Evolutionary conservation across 2,329 filamentous ascomycete species (phyloP).

Genomic region (Achaetomium macrosporum): DNA sequence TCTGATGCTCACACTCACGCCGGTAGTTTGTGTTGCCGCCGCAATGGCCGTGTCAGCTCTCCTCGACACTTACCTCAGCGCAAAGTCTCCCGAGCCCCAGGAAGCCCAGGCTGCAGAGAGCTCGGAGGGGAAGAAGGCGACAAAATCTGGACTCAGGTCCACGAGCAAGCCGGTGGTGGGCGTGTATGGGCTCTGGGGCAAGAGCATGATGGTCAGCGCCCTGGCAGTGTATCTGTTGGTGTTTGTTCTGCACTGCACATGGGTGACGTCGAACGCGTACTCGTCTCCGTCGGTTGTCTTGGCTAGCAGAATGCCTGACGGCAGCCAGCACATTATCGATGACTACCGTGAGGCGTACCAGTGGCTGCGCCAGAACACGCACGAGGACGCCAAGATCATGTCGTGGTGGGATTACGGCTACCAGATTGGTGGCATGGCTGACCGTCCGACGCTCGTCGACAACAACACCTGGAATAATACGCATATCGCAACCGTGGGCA

Average conservation of each 20-base stretch:
- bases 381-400: constrained; percentile 95
- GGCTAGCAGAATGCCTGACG: constrained; percentile 86
- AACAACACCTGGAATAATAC: constrained; percentile 99
- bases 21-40: constrained; percentile 90
- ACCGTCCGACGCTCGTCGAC: constrained; percentile 92
- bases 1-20: constrained; percentile 94
- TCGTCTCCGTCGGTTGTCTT: constrained; percentile 96
- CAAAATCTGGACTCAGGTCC: constrained; percentile 59
- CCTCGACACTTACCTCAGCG: constrained; percentile 75
- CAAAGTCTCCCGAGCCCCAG: constrained; percentile 54
- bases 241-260: constrained; percentile 96
- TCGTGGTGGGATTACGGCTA: constrained; percentile 99
- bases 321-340: constrained; percentile 96
- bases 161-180: constrained; percentile 70
- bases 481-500: constrained; percentile 97
- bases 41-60: constrained; percentile 84
- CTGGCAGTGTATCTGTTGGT: constrained; percentile 78
- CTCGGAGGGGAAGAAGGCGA: constrained; percentile 51
- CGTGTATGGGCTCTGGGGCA: constrained; percentile 76
- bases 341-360: constrained; percentile 99
- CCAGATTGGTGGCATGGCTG: constrained; percentile 99
- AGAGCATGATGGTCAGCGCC: constrained; percentile 65
- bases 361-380: constrained; percentile 97
- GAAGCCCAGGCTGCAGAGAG: constrained; percentile 39
- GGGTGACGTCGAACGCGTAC: constrained; percentile 98